Evolutionary conservation across 2,329 filamentous ascomycete genomes (phyloP), one percentile per base, ranked within the genome.

Genomic region (Cladobotryum mycophilum): DNA sequence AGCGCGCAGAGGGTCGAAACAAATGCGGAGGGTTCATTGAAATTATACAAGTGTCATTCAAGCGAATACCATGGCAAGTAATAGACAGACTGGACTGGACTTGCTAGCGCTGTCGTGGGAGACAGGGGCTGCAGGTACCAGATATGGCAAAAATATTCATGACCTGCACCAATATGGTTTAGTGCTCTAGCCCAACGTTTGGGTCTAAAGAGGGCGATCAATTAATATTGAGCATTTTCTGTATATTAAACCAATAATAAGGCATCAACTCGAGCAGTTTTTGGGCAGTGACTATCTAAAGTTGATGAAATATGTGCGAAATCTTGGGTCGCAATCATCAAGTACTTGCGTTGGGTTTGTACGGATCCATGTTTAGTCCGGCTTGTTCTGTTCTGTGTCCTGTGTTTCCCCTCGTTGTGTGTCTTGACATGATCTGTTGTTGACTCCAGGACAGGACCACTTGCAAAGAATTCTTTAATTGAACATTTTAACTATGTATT

Each of bases 121-220:
- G 45, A 38, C 49, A 43, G 50, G 50, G 45, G 41, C 45, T 52
- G 50, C 50, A 52, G 50, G 45, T 48, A 52, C 50, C 45, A 41
- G 40, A 30, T 30, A 30, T 45, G 38, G 40, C 17, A 33, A 51
- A 44, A 47, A 35, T 30, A 30, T 30, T 30, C 25, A 30, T 8
- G 25, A 30, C 25, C 6, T 30, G 25, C 9, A 38, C 36, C 8
- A 17, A 15, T 47, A 33, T n/a, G 41, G 41, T 20, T 48, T 52
- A 41, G 49, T 33, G 45, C 41, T 44, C n/a, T 34, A 15, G 30
- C 48, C 37, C 42, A 37, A 42, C 18, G 45, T 33, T 25, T 42
- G 14, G 41, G 38, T 35, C 41, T 30, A 30, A 30, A 30, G 25
- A 30, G 9, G 25, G 25, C 25, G 25, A 30, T 30, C 6, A 11